A percentile compares a stretch with the other conserved stretches of the same genome.
Conservation (phyloP, 345 rosid species). For the Citrus australasica region DNA sequence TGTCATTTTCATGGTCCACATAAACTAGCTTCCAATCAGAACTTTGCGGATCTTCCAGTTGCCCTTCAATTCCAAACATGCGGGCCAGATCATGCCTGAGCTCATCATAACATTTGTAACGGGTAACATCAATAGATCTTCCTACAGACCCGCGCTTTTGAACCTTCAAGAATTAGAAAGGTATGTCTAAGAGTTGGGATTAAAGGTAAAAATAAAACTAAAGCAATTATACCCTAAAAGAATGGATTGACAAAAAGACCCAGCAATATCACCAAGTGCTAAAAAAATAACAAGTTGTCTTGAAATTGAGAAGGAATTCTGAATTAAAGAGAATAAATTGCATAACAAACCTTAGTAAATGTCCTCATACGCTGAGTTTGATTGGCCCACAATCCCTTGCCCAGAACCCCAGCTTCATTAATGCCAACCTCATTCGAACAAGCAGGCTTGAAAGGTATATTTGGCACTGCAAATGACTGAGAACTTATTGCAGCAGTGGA, state of each 20-base stretch:
- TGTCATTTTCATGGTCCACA: slow-evolving; percentile 90
- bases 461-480: slow-evolving; percentile 91
- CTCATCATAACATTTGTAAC: slow-evolving; percentile 75
- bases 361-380: slow-evolving; percentile 93
- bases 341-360: slow-evolving; percentile 74
- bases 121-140: slow-evolving; percentile 91
- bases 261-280: neutral
- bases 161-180: slow-evolving; percentile 46
- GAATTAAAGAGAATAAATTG: neutral
- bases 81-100: slow-evolving; percentile 85
- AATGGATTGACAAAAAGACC: neutral
- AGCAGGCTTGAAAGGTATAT: slow-evolving; percentile 65
- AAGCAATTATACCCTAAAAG: neutral
- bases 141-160: slow-evolving; percentile 98
- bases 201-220: neutral
- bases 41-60: slow-evolving; percentile 85
- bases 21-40: slow-evolving; percentile 95
- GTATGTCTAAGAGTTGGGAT: neutral
- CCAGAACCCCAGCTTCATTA: slow-evolving; percentile 69
- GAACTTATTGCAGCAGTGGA: slow-evolving; percentile 84
- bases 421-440: slow-evolving; percentile 74
- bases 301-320: neutral
- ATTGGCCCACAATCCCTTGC: slow-evolving; percentile 76
- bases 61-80: slow-evolving; percentile 97
- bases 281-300: neutral